phyloP scores from a whole-genome alignment of 164 flowering plant genomes.

The Magnolia sinica region DNA sequence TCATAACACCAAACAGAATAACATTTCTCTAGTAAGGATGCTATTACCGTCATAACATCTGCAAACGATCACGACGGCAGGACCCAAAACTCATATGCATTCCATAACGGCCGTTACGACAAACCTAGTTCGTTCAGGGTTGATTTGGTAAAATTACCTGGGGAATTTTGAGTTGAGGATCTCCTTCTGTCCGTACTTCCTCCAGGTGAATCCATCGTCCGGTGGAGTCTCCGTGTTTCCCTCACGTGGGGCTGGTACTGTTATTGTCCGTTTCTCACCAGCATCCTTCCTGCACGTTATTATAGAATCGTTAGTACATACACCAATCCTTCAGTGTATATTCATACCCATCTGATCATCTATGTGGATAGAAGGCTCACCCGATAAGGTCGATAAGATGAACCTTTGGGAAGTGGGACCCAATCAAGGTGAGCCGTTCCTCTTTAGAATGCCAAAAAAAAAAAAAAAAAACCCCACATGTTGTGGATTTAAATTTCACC shows the following conservation, averaged over 20 bases:
- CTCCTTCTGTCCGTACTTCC: constrained; percentile 77
- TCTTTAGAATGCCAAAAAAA: too few relatives aligned
- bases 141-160: constrained; percentile 35
- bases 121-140: background rate
- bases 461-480: background rate
- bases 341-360: background rate
- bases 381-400: too few relatives aligned
- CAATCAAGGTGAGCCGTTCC: too few relatives aligned
- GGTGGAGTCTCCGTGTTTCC: constrained; percentile 77
- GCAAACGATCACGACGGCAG: too few relatives aligned
- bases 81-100: too few relatives aligned
- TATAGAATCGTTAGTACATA: background rate
- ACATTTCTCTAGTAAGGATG: too few relatives aligned
- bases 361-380: too few relatives aligned
- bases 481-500: background rate
- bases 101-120: too few relatives aligned
- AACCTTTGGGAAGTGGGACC: too few relatives aligned
- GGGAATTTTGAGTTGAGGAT: constrained; percentile 64
- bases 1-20: too few relatives aligned
- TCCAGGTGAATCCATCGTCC: constrained; percentile 80
- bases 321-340: background rate
- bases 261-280: constrained; percentile 17
- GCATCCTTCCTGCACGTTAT: constrained; percentile 33
- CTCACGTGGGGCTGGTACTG: constrained; percentile 45
- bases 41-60: too few relatives aligned